These are phyloP conservation scores for Babesia ovata DNA, from an alignment of 169 alveolate genomes.

Conservation along the genomic window DNA sequence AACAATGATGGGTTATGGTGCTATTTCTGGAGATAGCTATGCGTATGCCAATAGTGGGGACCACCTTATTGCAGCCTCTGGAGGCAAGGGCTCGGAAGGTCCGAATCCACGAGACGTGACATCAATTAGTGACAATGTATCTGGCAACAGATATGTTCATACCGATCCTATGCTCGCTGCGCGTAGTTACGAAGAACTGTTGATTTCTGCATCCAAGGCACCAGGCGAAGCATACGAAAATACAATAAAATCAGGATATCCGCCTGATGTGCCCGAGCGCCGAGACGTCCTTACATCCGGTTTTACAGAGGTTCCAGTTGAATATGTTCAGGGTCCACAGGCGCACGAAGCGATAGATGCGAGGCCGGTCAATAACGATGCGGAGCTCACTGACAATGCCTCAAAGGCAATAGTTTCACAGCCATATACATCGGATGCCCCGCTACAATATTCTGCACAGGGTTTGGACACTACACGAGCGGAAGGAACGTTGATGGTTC, in stretches of 20 bases:
- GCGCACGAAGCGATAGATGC: not conserved
- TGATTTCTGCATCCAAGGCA: constrained; percentile 14
- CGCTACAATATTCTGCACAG: not conserved
- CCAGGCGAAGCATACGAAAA: not conserved
- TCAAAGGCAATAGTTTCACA: not conserved
- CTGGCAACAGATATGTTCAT: not conserved
- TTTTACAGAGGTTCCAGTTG: not conserved
- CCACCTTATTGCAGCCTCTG: not conserved
- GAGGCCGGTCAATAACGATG: not conserved
- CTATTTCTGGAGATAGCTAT: not conserved
- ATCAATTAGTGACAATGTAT: too few relatives aligned
- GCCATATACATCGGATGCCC: constrained; percentile 9
- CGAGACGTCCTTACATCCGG: not conserved
- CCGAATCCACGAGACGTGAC: too few relatives aligned
- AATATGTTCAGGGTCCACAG: not conserved
- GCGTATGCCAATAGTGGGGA: not conserved
- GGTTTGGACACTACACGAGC: too few relatives aligned
- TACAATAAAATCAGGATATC: not conserved
- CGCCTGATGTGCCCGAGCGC: too few relatives aligned
- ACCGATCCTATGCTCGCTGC: constrained; percentile 16
- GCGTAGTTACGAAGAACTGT: constrained; percentile 23
- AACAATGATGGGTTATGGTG: not conserved
- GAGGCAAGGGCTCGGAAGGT: not conserved
- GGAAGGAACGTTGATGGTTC: not conserved
- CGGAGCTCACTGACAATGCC: not conserved